phyloP scores from a whole-genome alignment of 2,329 filamentous ascomycete genomes.

The Cadophora luteo-olivacea region DNA sequence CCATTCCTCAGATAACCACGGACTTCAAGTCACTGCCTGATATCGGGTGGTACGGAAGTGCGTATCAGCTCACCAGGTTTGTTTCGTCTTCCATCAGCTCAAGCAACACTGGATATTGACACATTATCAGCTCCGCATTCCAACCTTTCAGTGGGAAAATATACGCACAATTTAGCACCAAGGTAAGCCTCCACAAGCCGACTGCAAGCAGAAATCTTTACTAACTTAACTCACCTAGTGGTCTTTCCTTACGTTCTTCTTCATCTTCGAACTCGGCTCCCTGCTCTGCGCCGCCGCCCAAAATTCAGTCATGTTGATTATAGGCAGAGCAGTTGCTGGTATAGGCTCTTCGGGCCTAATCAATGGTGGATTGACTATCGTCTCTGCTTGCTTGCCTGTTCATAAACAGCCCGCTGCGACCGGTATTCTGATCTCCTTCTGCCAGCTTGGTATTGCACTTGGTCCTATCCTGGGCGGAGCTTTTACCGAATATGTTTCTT shows the following conservation, averaged over 20 bases:
- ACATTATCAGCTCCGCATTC: slow-evolving; percentile 18
- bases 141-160: slow-evolving; percentile 29
- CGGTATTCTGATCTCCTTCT: background rate
- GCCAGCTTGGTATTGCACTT: slow-evolving; percentile 29
- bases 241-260: slow-evolving; percentile 43
- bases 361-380: slow-evolving; percentile 57
- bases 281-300: slow-evolving; percentile 57
- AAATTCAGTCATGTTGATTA: slow-evolving; percentile 58
- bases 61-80: slow-evolving; percentile 45
- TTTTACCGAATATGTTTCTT: slow-evolving; percentile 45
- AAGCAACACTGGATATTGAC: too few species aligned
- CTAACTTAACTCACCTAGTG: slow-evolving; percentile 12
- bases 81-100: too few species aligned
- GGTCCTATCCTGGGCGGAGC: slow-evolving; percentile 44
- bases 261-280: slow-evolving; percentile 62
- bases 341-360: slow-evolving; percentile 57
- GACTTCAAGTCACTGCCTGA: slow-evolving; percentile 46
- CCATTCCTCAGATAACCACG: slow-evolving; percentile 48
- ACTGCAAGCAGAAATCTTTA: background rate
- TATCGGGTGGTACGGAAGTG: slow-evolving; percentile 46
- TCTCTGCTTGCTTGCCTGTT: slow-evolving; percentile 23
- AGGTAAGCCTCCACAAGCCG: slow-evolving; percentile 33
- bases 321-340: slow-evolving; percentile 60
- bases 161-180: slow-evolving; percentile 36
- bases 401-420: slow-evolving; percentile 22